Evolutionary conservation across 108 stramenopile species (phyloP).

Genomic region (Nitzschia sp.): DNA sequence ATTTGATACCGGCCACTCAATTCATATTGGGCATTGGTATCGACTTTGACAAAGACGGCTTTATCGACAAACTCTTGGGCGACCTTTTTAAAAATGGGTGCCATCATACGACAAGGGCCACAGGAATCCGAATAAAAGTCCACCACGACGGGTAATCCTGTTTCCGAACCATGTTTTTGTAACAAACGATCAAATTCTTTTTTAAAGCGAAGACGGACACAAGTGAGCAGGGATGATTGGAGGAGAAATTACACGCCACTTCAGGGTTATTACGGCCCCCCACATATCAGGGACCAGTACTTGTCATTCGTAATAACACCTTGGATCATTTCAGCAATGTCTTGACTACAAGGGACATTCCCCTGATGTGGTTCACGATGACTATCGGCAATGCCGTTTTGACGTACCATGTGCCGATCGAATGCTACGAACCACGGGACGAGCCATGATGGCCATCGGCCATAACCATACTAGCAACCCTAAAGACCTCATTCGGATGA

Average conservation of each 20-base stretch:
- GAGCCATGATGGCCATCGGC: conserved; percentile 23
- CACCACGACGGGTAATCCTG: conserved; percentile 93
- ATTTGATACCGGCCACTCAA: conserved; percentile 68
- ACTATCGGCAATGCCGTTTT: too few species aligned
- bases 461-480: conserved; percentile 4
- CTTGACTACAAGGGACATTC: too few species aligned
- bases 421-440: conserved; percentile 82
- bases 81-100: conserved; percentile 92
- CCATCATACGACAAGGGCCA: conserved; percentile 90
- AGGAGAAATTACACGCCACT: not conserved
- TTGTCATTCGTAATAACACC: too few species aligned
- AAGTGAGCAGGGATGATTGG: not conserved
- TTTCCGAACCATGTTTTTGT: conserved; percentile 80
- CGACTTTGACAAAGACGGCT: conserved; percentile 94
- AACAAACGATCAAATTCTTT: conserved; percentile 87
- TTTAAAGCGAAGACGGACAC: not conserved
- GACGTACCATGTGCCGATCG: conserved; percentile 69
- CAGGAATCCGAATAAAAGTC: conserved; percentile 87
- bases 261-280: not conserved
- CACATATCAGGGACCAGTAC: not conserved
- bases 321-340: too few species aligned
- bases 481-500: too few species aligned
- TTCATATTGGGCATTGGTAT: conserved; percentile 82
- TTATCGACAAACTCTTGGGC: conserved; percentile 80
- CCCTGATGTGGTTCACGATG: too few species aligned